Evolutionary conservation across 768 basidiomycete genomes (phyloP).

Genomic region (Dacryopinax primogenitus): DNA sequence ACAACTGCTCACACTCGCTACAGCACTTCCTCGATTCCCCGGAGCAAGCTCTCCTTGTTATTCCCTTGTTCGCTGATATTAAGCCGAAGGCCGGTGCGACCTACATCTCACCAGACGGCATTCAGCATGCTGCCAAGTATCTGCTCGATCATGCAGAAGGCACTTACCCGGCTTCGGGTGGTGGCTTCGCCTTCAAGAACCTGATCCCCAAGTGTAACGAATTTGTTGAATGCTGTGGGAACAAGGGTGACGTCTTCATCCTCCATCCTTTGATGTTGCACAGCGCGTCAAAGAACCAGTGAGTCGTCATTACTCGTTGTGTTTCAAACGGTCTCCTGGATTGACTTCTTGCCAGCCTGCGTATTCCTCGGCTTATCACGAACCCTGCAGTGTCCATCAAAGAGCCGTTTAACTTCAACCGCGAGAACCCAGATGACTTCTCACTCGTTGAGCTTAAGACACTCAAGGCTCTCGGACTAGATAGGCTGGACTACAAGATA

Average conservation of each 20-base stretch:
- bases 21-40: slow-evolving; percentile 45
- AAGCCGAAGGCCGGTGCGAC: slow-evolving; percentile 44
- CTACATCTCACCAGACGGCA: slow-evolving; percentile 46
- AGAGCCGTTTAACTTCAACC: slow-evolving; percentile 42
- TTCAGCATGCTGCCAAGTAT: slow-evolving; percentile 23
- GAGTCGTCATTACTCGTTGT: slow-evolving; percentile 49
- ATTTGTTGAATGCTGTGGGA: slow-evolving; percentile 16
- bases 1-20: background rate
- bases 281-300: slow-evolving; percentile 17
- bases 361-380: slow-evolving; percentile 47
- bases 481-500: slow-evolving; percentile 35
- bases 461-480: slow-evolving; percentile 39
- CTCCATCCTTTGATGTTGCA: slow-evolving; percentile 6
- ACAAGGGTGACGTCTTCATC: background rate
- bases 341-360: slow-evolving; percentile 36
- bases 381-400: slow-evolving; percentile 49
- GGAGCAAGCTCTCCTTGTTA: slow-evolving; percentile 50
- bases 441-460: slow-evolving; percentile 47
- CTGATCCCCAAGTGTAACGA: slow-evolving; percentile 23
- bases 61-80: slow-evolving; percentile 50
- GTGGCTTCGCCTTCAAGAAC: slow-evolving; percentile 35
- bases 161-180: slow-evolving; percentile 12
- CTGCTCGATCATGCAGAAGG: slow-evolving; percentile 20
- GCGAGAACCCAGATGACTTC: slow-evolving; percentile 33
- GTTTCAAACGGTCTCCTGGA: slow-evolving; percentile 46